These are phyloP conservation scores for Angomonas deanei DNA, from an alignment of 208 protist genomes.

Conservation along the genomic window DNA sequence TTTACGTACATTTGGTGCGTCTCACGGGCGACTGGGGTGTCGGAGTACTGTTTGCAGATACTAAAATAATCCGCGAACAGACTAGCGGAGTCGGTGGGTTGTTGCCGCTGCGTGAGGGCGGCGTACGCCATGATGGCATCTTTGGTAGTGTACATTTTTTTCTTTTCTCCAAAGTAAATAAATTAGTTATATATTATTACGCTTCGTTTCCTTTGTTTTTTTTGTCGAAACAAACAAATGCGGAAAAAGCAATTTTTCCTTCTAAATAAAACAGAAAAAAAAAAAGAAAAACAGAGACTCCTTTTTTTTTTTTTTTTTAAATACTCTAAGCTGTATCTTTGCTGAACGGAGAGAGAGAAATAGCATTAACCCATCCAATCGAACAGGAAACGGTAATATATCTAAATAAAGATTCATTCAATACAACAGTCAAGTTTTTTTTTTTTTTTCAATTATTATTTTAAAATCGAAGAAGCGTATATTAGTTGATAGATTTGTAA, in stretches of 20 bases:
- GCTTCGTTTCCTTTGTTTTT: neutral
- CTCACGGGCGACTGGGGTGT: constrained; percentile 24
- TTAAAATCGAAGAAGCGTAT: too few relatives aligned
- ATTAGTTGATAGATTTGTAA: too few relatives aligned
- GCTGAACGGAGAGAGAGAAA: neutral
- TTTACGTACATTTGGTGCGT: constrained; percentile 33
- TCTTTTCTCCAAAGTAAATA: too few relatives aligned
- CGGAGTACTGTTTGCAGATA: constrained; percentile 21
- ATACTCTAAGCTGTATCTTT: neutral
- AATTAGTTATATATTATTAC: too few relatives aligned
- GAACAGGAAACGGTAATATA: constrained; percentile 4
- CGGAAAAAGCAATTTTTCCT: neutral
- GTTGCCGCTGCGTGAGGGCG: constrained; percentile 20
- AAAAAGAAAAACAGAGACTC: too few relatives aligned
- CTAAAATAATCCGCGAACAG: constrained; percentile 37
- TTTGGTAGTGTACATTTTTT: constrained; percentile 44
- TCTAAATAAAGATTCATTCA: neutral
- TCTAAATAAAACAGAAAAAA: too few relatives aligned
- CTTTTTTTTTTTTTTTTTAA: constrained; percentile 9
- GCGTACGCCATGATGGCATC: constrained; percentile 27
- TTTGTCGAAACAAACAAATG: neutral
- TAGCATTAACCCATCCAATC: neutral
- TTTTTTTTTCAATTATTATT: constrained; percentile 1
- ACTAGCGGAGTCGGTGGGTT: constrained; percentile 20
- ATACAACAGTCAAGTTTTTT: too few relatives aligned